Evolutionary conservation across 805 yeast genomes (phyloP).

Genomic region (Saturnispora serradocipensis): DNA sequence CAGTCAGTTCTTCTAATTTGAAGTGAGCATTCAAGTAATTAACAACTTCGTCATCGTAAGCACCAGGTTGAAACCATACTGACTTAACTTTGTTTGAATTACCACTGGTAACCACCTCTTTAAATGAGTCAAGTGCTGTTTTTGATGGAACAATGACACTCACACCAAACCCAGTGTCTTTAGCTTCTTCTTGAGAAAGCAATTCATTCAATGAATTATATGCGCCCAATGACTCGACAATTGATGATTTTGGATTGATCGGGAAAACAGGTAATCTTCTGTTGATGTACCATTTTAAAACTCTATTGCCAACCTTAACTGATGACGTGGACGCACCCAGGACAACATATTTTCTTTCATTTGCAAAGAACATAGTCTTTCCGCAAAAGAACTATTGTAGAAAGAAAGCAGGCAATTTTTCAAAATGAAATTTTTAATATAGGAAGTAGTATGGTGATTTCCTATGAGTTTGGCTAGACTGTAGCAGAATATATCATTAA

Average conservation of each 20-base stretch:
- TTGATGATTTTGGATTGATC: constrained; percentile 47
- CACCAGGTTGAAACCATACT: constrained; percentile 82
- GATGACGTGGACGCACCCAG: constrained; percentile 65
- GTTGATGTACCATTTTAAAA: constrained; percentile 55
- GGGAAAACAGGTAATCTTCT: constrained; percentile 55
- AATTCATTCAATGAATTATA: background rate
- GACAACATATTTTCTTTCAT: constrained; percentile 28
- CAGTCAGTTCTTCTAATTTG: constrained; percentile 29
- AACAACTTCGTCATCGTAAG: constrained; percentile 47
- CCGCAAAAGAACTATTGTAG: background rate
- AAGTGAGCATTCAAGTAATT: constrained; percentile 22
- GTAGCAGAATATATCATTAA: no score
- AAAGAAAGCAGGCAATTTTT: background rate
- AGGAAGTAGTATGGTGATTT: no score
- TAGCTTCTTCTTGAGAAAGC: background rate
- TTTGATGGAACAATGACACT: constrained; percentile 73
- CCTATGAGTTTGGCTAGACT: no score
- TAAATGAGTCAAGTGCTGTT: constrained; percentile 39
- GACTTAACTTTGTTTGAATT: constrained; percentile 35
- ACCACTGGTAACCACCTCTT: constrained; percentile 26
- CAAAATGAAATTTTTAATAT: no score
- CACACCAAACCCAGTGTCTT: constrained; percentile 20
- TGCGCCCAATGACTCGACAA: constrained; percentile 24
- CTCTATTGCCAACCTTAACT: constrained; percentile 59
- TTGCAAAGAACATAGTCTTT: constrained; percentile 6